Conservation (phyloP, 495 filamentous ascomycete genomes). For the Sabuloglossum arenarium region DNA sequence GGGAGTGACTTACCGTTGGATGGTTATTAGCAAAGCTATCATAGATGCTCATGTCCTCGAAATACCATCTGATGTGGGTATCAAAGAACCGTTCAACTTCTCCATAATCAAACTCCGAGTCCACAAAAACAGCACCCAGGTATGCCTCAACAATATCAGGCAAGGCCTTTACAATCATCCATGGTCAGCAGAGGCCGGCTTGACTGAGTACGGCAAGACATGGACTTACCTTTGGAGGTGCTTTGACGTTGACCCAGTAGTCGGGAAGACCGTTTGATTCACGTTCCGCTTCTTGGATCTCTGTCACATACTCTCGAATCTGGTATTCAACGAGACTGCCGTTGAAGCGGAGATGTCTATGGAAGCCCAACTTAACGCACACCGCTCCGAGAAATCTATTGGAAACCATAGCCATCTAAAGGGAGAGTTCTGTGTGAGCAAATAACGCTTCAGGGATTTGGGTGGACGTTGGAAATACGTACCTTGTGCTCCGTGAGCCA, state of each 20-base stretch:
- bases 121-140: slow-evolving; percentile 77
- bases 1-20: slow-evolving; percentile 32
- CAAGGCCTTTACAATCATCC: slow-evolving; percentile 36
- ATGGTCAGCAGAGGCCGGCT: background rate
- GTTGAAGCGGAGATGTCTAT: slow-evolving; percentile 48
- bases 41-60: slow-evolving; percentile 74
- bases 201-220: background rate
- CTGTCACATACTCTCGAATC: slow-evolving; percentile 47
- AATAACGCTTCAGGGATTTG: background rate
- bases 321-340: slow-evolving; percentile 34
- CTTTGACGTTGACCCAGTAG: slow-evolving; percentile 52
- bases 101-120: slow-evolving; percentile 60
- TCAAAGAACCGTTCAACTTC: slow-evolving; percentile 61
- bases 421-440: slow-evolving; percentile 5
- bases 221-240: slow-evolving; percentile 48
- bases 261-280: slow-evolving; percentile 27
- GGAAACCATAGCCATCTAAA: slow-evolving; percentile 86
- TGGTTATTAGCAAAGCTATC: slow-evolving; percentile 80
- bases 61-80: slow-evolving; percentile 49
- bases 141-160: slow-evolving; percentile 83
- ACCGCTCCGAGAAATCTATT: slow-evolving; percentile 85
- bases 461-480: slow-evolving; percentile 1
- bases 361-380: slow-evolving; percentile 53
- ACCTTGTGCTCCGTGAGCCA: slow-evolving; percentile 97
- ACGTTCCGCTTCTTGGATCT: slow-evolving; percentile 35